Conservation (phyloP, 225 moss, liverwort and hornwort species). For the Anthoceros angustus region DNA sequence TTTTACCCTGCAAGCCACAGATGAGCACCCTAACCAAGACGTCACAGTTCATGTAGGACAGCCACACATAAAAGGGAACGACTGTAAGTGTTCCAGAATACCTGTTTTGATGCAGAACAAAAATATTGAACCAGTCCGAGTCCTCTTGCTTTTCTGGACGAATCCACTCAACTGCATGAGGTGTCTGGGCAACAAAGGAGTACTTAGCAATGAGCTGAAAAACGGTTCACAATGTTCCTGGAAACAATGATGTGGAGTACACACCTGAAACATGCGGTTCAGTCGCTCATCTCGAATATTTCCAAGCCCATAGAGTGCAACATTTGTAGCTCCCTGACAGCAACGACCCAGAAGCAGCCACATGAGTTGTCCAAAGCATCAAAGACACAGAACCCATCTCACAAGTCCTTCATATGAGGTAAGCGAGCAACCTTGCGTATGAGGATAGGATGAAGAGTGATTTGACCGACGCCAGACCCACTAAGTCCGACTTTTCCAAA, state of each 20-base stretch:
- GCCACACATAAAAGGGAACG: neutral
- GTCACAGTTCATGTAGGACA: neutral
- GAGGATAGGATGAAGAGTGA: constrained; percentile 78
- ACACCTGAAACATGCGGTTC: constrained; percentile 97
- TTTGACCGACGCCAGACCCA: constrained; percentile 79
- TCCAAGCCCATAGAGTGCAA: constrained; percentile 93
- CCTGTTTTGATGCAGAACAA: constrained; percentile 98
- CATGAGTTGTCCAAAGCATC: neutral
- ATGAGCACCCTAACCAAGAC: neutral
- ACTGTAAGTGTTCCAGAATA: neutral
- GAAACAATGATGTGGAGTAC: neutral
- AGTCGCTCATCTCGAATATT: constrained; percentile 98
- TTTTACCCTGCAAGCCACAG: constrained; percentile 49
- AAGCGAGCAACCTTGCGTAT: constrained; percentile 46
- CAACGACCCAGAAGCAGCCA: constrained; percentile 3
- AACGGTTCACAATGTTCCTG: neutral
- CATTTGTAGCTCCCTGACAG: constrained; percentile 71
- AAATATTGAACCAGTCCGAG: constrained; percentile 97
- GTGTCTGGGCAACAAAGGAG: constrained; percentile 30
- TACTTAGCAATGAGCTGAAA: neutral
- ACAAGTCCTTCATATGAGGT: neutral
- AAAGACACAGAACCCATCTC: neutral
- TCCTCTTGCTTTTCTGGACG: constrained; percentile 75
- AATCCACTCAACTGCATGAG: constrained; percentile 96
- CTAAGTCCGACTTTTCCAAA: constrained; percentile 94